A percentile compares a stretch with the other conserved stretches of the same genome.
phyloP scores from a whole-genome alignment of 805 yeast genomes.

The Yarrowia bubula region DNA sequence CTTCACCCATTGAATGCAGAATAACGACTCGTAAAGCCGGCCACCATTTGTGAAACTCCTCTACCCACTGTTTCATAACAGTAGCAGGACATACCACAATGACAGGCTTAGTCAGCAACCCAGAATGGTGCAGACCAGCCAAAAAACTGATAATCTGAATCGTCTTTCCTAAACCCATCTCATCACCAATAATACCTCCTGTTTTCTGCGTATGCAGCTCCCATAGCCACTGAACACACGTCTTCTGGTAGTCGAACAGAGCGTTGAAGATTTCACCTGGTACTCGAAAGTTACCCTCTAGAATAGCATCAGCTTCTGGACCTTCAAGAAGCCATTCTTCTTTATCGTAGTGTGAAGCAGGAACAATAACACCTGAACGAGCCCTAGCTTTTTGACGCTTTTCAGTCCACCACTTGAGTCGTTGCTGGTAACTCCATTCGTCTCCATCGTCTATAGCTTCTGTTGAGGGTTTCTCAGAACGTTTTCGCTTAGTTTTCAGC shows the following conservation, averaged over 20 bases:
- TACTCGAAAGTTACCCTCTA: slow-evolving; percentile 65
- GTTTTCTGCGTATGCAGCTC: slow-evolving; percentile 84
- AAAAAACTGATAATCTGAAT: slow-evolving; percentile 87
- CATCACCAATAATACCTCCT: slow-evolving; percentile 97
- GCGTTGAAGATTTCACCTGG: slow-evolving; percentile 92
- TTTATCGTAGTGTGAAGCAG: slow-evolving; percentile 29
- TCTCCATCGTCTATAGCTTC: slow-evolving; percentile 74
- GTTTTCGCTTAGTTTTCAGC: background rate
- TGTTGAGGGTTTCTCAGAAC: background rate
- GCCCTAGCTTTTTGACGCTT: slow-evolving; percentile 50
- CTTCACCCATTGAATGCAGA: slow-evolving; percentile 88
- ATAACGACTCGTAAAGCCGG: slow-evolving; percentile 86
- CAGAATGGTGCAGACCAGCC: slow-evolving; percentile 86
- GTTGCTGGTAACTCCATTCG: slow-evolving; percentile 56
- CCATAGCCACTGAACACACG: slow-evolving; percentile 97
- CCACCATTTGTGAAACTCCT: slow-evolving; percentile 97
- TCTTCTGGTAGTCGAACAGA: slow-evolving; percentile 88
- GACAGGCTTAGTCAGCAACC: slow-evolving; percentile 70
- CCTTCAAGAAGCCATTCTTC: slow-evolving; percentile 8
- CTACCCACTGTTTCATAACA: slow-evolving; percentile 95
- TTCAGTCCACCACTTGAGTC: slow-evolving; percentile 60
- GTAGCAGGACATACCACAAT: slow-evolving; percentile 95
- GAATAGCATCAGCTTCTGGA: slow-evolving; percentile 63
- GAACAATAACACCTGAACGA: slow-evolving; percentile 32
- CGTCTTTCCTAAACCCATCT: slow-evolving; percentile 97